These are phyloP conservation scores for Hydnomerulius pinastri DNA, from an alignment of 768 basidiomycete genomes.

Conservation along the genomic window DNA sequence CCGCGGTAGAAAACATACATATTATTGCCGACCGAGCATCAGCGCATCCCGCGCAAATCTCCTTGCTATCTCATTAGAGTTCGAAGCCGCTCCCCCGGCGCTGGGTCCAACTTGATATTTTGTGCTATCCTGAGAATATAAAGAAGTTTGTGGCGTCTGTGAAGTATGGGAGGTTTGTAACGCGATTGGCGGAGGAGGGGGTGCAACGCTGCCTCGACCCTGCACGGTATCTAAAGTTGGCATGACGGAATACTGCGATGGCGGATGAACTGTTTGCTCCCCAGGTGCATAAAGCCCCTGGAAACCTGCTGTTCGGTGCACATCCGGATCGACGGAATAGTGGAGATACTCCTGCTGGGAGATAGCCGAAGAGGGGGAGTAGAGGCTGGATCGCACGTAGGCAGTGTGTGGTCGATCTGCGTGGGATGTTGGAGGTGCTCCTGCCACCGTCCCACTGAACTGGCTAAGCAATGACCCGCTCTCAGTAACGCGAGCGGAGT, in stretches of 20 bases:
- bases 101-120: conserved; percentile 2
- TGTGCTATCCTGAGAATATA: conserved; percentile 5
- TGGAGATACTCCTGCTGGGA: too few species aligned
- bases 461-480: not conserved
- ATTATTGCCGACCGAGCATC: not conserved
- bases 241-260: not conserved
- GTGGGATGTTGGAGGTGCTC: not conserved
- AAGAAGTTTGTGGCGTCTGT: not conserved
- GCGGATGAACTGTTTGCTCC: not conserved
- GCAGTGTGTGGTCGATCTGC: not conserved
- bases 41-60: conserved; percentile 9
- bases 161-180: not conserved
- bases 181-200: not conserved
- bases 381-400: not conserved
- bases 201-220: not conserved
- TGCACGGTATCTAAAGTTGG: conserved; percentile 4
- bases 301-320: not conserved
- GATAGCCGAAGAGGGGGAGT: not conserved
- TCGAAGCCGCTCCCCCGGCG: conserved; percentile 7
- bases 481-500: not conserved
- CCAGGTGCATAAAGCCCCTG: not conserved
- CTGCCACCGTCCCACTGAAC: not conserved
- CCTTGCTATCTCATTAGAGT: conserved; percentile 10
- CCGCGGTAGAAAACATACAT: conserved; percentile 3
- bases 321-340: not conserved